A percentile compares a stretch with the other conserved stretches of the same genome.
Evolutionary conservation across 2,329 filamentous ascomycete genomes (phyloP).

Genomic region (Mollisiaceae sp.): DNA sequence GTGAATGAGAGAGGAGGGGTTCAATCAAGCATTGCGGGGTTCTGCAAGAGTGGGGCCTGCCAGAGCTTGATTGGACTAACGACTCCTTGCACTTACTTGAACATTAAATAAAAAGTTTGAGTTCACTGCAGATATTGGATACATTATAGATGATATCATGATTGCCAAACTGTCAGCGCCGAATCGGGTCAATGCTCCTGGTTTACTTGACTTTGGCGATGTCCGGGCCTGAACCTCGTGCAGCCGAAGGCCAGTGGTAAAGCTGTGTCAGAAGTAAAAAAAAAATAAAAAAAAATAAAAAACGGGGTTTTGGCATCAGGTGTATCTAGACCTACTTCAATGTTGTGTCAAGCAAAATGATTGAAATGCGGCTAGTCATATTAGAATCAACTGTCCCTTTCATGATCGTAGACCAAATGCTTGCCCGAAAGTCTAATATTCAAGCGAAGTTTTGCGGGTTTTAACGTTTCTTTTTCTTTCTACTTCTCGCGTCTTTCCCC

Average conservation of each 20-base stretch:
- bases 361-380: too few species aligned
- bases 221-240: not conserved
- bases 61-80: not conserved
- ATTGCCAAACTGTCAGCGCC: not conserved
- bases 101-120: not conserved
- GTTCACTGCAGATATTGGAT: not conserved
- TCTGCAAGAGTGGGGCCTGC: not conserved
- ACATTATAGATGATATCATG: not conserved
- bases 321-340: not conserved
- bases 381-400: too few species aligned
- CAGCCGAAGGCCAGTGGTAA: not conserved
- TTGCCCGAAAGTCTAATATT: too few species aligned
- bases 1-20: not conserved
- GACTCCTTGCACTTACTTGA: not conserved
- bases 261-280: not conserved
- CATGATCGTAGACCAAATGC: too few species aligned
- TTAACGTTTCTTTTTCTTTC: too few species aligned
- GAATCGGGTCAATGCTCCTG: not conserved
- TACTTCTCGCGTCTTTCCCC: too few species aligned
- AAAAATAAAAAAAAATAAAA: too few species aligned
- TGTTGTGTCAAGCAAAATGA: not conserved
- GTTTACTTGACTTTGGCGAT: not conserved
- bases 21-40: slow-evolving; percentile 6
- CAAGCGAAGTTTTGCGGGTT: too few species aligned
- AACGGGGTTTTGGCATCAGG: too few species aligned